phyloP scores from a whole-genome alignment of 2,329 filamentous ascomycete genomes.

The Polychaeton citri region DNA sequence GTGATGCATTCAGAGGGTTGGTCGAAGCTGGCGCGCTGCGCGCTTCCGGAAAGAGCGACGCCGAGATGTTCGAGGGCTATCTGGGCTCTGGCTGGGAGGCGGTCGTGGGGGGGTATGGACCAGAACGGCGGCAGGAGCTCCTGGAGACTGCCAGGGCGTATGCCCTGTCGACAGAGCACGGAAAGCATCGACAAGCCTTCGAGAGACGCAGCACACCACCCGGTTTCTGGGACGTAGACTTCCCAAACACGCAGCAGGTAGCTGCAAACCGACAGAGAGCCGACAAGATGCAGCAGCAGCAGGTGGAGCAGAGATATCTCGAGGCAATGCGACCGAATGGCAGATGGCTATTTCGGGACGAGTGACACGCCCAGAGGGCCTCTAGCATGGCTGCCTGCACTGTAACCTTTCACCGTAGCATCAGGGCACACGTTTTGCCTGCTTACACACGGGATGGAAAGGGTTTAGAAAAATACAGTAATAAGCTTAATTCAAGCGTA shows the following conservation, averaged over 20 bases:
- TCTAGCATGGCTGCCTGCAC: no score
- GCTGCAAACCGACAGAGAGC: slow-evolving; percentile 52
- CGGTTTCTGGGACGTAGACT: slow-evolving; percentile 83
- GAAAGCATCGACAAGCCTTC: slow-evolving; percentile 65
- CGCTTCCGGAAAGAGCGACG: slow-evolving; percentile 12
- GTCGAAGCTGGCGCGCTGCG: slow-evolving; percentile 29
- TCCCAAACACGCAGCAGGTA: slow-evolving; percentile 76
- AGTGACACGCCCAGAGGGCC: no score
- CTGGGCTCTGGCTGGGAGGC: slow-evolving; percentile 13
- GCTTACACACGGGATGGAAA: no score
- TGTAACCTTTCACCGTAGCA: no score
- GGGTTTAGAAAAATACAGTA: no score
- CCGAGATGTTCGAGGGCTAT: slow-evolving; percentile 14
- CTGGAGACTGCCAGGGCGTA: slow-evolving; percentile 65
- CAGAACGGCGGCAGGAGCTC: slow-evolving; percentile 48
- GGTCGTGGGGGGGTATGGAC: slow-evolving; percentile 9
- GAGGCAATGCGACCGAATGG: slow-evolving; percentile 71
- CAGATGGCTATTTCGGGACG: slow-evolving; percentile 70
- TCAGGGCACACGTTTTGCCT: no score
- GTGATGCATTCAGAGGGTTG: slow-evolving; percentile 1
- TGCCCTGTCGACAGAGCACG: slow-evolving; percentile 59
- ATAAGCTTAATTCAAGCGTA: neutral
- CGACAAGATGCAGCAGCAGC: slow-evolving; percentile 46
- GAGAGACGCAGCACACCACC: slow-evolving; percentile 61
- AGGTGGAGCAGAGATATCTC: slow-evolving; percentile 59